Evolutionary conservation across 306 rosid genomes (phyloP), one percentile per base, ranked within the genome.

Genomic region (Castanea mollissima): DNA sequence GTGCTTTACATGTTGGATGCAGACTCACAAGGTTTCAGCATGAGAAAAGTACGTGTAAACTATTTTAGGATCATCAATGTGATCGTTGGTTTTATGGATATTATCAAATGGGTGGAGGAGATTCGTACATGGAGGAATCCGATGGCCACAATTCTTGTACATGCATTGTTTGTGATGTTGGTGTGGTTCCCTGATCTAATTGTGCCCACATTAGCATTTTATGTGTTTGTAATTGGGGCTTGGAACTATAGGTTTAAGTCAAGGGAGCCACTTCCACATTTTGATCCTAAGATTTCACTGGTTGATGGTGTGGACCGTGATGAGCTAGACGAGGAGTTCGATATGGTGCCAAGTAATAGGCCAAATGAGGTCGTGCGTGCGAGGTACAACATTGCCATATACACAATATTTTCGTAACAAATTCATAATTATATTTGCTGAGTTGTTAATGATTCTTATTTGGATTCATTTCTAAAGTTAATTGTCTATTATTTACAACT

Each of bases 101-200:
- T 91, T 49, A 73, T 86, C 0, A 79, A 83, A 65, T 94, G 99
- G 97, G 75, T 91, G 8, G 91, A 92, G 44, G 84, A 94, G 3
- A 94, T 91, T 1, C 92, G 99, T 5, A 89, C 90, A 3, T 94
- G 99, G 97, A 93, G 78, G 90, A 94, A 90, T 41, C 90, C 93
- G 11, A 90, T 87, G 38, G 86, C 95, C 0, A 94, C 99, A 1
- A 78, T 87, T 18, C 89, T 94, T 2, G 95, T 91, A 0, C 97
- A 94, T 63, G 91, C 90, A 4, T 34, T 94, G 76, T 31, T 92
- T 7, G 86, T 92, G 44, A 55, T 89, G 90, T 71, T 94, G 3
- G 93, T 92, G 72, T 94, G 97, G 99, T 94, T 87, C 15, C 99
- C 99, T 0, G 97, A 94, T n/a, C 11, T 94, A 64, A 91, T 94